Evolutionary conservation across 176 grass and related monocot species (phyloP).

Genomic region (Juncus effusus): DNA sequence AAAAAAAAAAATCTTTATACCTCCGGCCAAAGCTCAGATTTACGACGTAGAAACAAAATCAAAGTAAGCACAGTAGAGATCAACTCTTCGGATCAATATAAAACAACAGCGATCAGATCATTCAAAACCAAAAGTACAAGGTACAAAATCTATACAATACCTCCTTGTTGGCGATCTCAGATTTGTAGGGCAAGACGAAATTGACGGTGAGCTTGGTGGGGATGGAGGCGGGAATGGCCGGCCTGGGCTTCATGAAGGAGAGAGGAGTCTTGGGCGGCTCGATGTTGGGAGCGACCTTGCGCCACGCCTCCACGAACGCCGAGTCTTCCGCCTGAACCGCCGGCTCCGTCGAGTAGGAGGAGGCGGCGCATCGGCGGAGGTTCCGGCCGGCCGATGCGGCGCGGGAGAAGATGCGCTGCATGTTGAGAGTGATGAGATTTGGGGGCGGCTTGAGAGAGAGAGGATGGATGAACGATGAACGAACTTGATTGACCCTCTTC

Average conservation of each 20-base stretch:
- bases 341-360: conserved; percentile 39
- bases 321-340: conserved; percentile 46
- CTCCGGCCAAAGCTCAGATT: neutral
- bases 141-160: conserved; percentile 27
- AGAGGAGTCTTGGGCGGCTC: conserved; percentile 60
- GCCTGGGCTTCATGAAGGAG: conserved; percentile 65
- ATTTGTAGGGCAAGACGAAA: conserved; percentile 89
- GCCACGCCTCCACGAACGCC: conserved; percentile 64
- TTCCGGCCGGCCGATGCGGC: conserved; percentile 27
- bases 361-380: conserved; percentile 28
- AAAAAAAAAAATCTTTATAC: neutral
- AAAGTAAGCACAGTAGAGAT: neutral
- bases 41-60: neutral
- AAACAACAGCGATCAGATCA: neutral
- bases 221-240: conserved; percentile 54
- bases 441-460: conserved; percentile 21
- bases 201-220: conserved; percentile 86
- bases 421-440: conserved; percentile 7
- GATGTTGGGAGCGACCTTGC: conserved; percentile 61
- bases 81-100: neutral
- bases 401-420: conserved; percentile 32
- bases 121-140: neutral
- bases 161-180: conserved; percentile 91
- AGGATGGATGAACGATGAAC: neutral
- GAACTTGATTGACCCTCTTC: too few relatives aligned